A percentile compares a stretch with the other conserved stretches of the same genome.
phyloP scores from a whole-genome alignment of 2,329 filamentous ascomycete species.

The Cucurbitaria berberidis region DNA sequence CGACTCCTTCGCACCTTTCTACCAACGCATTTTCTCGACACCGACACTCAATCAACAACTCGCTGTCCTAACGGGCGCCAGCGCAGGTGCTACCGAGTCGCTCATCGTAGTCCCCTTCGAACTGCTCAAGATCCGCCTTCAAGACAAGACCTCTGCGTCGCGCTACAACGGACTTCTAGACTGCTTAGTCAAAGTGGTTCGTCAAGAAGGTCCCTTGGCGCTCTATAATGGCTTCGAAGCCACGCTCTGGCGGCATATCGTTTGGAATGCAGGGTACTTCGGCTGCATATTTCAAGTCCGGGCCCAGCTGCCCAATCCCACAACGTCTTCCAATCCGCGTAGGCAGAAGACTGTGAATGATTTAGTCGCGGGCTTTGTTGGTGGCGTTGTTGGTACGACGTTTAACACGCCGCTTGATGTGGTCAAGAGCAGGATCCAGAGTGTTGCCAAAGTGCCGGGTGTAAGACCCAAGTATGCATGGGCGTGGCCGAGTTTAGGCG shows the following conservation, averaged over 20 bases:
- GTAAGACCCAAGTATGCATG: constrained; percentile 36
- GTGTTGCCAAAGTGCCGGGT: constrained; percentile 34
- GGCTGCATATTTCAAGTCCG: constrained; percentile 42
- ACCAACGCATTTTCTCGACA: constrained; percentile 30
- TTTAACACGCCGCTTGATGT: constrained; percentile 42
- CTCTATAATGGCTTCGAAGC: constrained; percentile 43
- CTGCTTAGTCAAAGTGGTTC: constrained; percentile 35
- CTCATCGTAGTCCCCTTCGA: constrained; percentile 43
- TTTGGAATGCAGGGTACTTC: constrained; percentile 44
- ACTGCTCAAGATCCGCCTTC: constrained; percentile 38
- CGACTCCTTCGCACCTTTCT: constrained; percentile 34
- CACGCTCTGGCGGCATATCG: constrained; percentile 40
- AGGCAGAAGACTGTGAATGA: constrained; percentile 38
- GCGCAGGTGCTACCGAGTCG: constrained; percentile 37
- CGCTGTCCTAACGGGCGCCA: constrained; percentile 37
- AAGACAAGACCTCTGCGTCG: constrained; percentile 36
- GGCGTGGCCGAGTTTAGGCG: constrained; percentile 37
- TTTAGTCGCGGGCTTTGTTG: constrained; percentile 37
- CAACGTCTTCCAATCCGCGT: constrained; percentile 17
- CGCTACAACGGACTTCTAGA: constrained; percentile 36
- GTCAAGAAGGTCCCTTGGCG: constrained; percentile 32
- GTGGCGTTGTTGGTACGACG: constrained; percentile 38
- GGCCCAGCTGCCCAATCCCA: constrained; percentile 26
- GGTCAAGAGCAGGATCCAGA: constrained; percentile 42
- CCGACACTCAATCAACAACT: constrained; percentile 32